Evolutionary conservation across 169 alveolate genomes (phyloP).

Genomic region (Babesia gibsoni): DNA sequence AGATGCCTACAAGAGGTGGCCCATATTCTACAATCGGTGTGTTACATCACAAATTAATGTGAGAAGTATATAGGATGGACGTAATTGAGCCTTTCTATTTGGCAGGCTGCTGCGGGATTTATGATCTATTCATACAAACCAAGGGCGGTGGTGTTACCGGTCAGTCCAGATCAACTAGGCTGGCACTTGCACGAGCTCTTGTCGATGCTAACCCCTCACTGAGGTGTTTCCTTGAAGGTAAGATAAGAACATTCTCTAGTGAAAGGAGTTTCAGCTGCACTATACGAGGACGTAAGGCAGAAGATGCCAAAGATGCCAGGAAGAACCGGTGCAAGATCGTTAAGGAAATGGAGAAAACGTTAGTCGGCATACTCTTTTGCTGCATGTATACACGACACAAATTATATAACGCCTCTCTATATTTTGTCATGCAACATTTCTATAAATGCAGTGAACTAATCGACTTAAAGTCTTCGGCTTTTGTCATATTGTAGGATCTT

Average conservation of each 20-base stretch:
- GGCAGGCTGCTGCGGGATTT: conserved; percentile 76
- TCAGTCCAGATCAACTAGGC: conserved; percentile 79
- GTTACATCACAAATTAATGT: background rate
- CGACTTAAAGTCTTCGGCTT: too few species aligned
- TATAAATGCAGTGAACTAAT: too few species aligned
- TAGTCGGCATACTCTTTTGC: conserved; percentile 19
- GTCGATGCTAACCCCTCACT: conserved; percentile 76
- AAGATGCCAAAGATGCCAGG: conserved; percentile 87
- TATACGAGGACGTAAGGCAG: conserved; percentile 80
- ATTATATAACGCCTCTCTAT: too few species aligned
- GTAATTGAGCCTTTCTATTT: conserved; percentile 79
- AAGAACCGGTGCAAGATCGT: conserved; percentile 77
- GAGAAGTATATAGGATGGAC: conserved; percentile 62
- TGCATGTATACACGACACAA: too few species aligned
- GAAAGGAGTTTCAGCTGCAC: conserved; percentile 49
- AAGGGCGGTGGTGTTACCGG: conserved; percentile 85
- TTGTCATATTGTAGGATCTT: too few species aligned
- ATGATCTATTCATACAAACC: conserved; percentile 73
- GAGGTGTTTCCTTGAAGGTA: conserved; percentile 62
- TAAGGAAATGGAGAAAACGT: conserved; percentile 81
- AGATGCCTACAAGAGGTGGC: conserved; percentile 81
- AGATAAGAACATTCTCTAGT: background rate
- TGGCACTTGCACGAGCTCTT: conserved; percentile 82
- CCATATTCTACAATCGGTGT: conserved; percentile 75
- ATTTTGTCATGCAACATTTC: too few species aligned